Evolutionary conservation across 2,329 filamentous ascomycete genomes (phyloP).

Genomic region (Alternaria longipes): DNA sequence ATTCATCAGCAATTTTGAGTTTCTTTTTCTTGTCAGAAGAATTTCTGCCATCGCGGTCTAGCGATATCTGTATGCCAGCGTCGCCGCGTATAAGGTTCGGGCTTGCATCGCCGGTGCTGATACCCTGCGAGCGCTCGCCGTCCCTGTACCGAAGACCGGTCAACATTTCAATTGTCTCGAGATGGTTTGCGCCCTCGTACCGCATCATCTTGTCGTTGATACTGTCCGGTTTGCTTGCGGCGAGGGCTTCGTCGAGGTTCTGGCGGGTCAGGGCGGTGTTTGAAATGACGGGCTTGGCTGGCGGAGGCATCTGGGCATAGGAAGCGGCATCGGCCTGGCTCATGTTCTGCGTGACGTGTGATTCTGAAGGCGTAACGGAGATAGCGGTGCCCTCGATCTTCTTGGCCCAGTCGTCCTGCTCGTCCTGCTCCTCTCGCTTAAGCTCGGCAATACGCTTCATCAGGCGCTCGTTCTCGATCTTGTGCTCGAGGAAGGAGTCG

Average conservation of each 20-base stretch:
- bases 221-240: constrained; percentile 74
- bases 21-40: constrained; percentile 86
- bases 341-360: constrained; percentile 51
- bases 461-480: constrained; percentile 92
- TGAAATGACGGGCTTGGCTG: constrained; percentile 68
- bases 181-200: constrained; percentile 76
- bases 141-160: constrained; percentile 88
- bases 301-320: constrained; percentile 70
- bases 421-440: constrained; percentile 84
- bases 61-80: constrained; percentile 82
- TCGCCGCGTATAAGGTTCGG: constrained; percentile 85
- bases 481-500: constrained; percentile 95
- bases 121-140: constrained; percentile 85
- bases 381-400: constrained; percentile 59
- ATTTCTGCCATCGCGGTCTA: constrained; percentile 75
- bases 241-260: constrained; percentile 77
- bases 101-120: constrained; percentile 85
- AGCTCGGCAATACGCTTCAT: constrained; percentile 85
- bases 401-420: constrained; percentile 71
- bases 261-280: constrained; percentile 79
- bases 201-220: constrained; percentile 86
- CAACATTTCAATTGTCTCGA: constrained; percentile 91
- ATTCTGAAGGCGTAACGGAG: constrained; percentile 56
- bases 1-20: constrained; percentile 81
- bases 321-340: constrained; percentile 47